Evolutionary conservation across 257 asterid genomes (phyloP), one percentile per base, ranked within the genome.

Genomic region (Lantana camara): DNA sequence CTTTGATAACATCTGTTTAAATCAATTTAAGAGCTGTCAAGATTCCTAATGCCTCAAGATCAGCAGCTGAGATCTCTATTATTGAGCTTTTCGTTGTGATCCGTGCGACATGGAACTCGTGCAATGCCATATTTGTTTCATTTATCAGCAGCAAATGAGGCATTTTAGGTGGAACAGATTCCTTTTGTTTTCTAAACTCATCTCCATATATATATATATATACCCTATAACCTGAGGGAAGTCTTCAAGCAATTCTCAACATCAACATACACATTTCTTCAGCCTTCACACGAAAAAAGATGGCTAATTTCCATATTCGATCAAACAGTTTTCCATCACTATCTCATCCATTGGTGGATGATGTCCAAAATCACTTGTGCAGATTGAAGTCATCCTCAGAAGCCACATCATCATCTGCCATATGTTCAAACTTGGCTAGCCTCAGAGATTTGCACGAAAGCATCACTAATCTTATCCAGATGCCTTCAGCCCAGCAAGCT

Each of bases 291-390:
- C 4, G 7, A 35, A 37, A 19, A 68, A 68, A 56, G 22, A 71
- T 68, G 77, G 68, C 69, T 24, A 35, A 40, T 29, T 29, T 16
- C 68, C 76, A 70, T 27, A n/a, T 34, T 47, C 78, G 81, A 47
- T 68, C 83, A 14, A 71, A 61, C 60, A 80, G 81, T 46, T 75
- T 79, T 50, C 85, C 85, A 20, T 59, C 80, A 7, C 64, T 67
- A 58, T 74, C 83, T 54, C 75, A 76, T 42, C 83, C 88, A 3
- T 22, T 61, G 48, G 30, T 63, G 32, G 40, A 14, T 0, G 24
- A 35, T 11, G 67, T 65, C 15, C 69, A 66, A 63, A 62, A 72
- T 27, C 69, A 59, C 0, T 41, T 79, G 40, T 53, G 32, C 44
- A 74, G 72, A 46, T 59, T 79, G 34, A 77, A 50, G 52, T 34